phyloP scores from a whole-genome alignment of 768 basidiomycete species.

The Mycena chlorophos region DNA sequence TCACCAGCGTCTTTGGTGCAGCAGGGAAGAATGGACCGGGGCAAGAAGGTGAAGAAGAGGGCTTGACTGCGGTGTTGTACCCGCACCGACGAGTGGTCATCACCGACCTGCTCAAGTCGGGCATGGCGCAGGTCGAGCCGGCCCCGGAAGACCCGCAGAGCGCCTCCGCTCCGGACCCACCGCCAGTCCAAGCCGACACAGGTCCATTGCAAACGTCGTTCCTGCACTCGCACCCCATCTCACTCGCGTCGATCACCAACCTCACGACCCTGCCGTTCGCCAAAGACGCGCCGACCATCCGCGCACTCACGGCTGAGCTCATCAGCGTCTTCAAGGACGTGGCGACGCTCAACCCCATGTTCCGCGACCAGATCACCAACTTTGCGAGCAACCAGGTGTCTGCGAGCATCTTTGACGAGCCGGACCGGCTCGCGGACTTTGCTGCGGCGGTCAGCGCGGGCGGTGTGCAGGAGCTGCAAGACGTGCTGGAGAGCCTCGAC shows the following conservation, averaged over 20 bases:
- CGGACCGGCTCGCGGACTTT: conserved; percentile 95
- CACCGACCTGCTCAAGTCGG: conserved; percentile 79
- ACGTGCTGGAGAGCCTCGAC: conserved; percentile 82
- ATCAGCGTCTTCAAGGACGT: conserved; percentile 98
- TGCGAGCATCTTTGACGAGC: conserved; percentile 94
- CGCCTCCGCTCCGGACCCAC: conserved; percentile 47
- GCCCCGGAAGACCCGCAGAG: conserved; percentile 48
- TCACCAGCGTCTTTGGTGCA: conserved; percentile 86
- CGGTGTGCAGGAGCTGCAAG: conserved; percentile 90
- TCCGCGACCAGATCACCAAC: conserved; percentile 97
- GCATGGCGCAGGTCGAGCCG: conserved; percentile 38
- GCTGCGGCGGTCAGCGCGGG: conserved; percentile 94
- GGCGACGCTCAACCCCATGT: conserved; percentile 92
- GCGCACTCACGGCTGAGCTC: conserved; percentile 95
- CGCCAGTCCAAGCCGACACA: conserved; percentile 28
- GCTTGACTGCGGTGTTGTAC: conserved; percentile 92
- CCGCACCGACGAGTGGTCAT: conserved; percentile 90
- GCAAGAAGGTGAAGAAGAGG: conserved; percentile 75
- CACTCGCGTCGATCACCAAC: conserved; percentile 87
- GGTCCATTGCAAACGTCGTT: conserved; percentile 81
- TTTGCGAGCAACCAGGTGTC: conserved; percentile 93
- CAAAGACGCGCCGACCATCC: conserved; percentile 92
- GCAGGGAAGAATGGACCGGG: conserved; percentile 30
- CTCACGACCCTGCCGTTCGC: conserved; percentile 78
- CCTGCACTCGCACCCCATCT: conserved; percentile 78